phyloP scores from a whole-genome alignment of 78 protist genomes.

The Dictyostelium firmibasis region DNA sequence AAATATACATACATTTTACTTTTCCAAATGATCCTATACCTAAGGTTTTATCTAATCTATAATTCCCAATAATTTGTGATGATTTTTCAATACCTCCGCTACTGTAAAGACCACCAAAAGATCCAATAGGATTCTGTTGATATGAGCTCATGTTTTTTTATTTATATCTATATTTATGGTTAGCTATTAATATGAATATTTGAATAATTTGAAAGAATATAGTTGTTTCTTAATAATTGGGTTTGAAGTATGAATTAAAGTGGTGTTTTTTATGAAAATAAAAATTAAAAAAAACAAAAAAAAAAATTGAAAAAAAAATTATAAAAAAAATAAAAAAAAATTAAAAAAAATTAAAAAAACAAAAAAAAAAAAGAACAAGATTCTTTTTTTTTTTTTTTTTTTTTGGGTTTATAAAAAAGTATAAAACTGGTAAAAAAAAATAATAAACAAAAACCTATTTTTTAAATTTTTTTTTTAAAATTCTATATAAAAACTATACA shows the following conservation, averaged over 20 bases:
- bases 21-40: conserved; percentile 84
- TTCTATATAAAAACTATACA: background rate
- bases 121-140: background rate
- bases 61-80: conserved; percentile 60
- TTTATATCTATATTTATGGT: no score
- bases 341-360: no score
- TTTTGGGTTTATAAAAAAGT: no score
- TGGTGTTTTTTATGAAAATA: background rate
- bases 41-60: conserved; percentile 66
- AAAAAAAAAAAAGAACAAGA: background rate
- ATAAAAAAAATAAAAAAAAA: background rate
- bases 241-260: no score
- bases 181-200: no score
- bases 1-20: conserved; percentile 65
- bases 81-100: conserved; percentile 49
- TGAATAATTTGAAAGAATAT: no score
- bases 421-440: background rate
- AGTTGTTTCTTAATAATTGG: no score
- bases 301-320: background rate
- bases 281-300: no score
- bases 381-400: no score
- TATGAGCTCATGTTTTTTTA: background rate
- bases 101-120: background rate
- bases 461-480: background rate
- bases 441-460: background rate